Conservation (phyloP, 345 rosid genomes). For the Capsella bursapastoris region DNA sequence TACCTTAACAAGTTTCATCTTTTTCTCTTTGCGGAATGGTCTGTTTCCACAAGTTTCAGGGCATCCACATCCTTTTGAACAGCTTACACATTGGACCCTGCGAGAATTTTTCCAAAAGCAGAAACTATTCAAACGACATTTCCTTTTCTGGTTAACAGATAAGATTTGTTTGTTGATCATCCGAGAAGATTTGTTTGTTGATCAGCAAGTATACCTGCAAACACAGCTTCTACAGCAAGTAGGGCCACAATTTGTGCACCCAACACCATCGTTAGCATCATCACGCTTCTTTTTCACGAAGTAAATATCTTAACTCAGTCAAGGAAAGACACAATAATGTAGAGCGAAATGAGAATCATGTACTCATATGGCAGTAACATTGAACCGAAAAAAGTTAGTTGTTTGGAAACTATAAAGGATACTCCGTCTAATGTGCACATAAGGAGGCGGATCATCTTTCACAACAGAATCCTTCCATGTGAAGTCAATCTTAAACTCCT, state of each 20-base stretch:
- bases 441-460: slow-evolving; percentile 78
- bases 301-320: slow-evolving; percentile 73
- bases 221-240: slow-evolving; percentile 79
- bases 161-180: slow-evolving; percentile 13
- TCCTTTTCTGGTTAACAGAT: neutral
- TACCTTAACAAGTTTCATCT: slow-evolving; percentile 82
- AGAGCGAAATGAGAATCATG: neutral
- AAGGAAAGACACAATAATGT: slow-evolving; percentile 47
- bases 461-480: slow-evolving; percentile 61
- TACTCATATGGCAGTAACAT: neutral
- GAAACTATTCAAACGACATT: slow-evolving; percentile 9
- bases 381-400: neutral
- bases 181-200: slow-evolving; percentile 8
- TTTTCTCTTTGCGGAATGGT: slow-evolving; percentile 93
- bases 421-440: slow-evolving; percentile 92
- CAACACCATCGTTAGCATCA: slow-evolving; percentile 65
- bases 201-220: slow-evolving; percentile 65
- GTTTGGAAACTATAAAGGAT: slow-evolving; percentile 56
- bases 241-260: slow-evolving; percentile 83
- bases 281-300: slow-evolving; percentile 84
- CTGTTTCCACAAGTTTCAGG: slow-evolving; percentile 86
- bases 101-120: slow-evolving; percentile 1
- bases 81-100: slow-evolving; percentile 91
- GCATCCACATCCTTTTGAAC: slow-evolving; percentile 86
- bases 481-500: slow-evolving; percentile 83